Evolutionary conservation across 2,329 filamentous ascomycete species (phyloP).

Genomic region (Clonostachys sp.): DNA sequence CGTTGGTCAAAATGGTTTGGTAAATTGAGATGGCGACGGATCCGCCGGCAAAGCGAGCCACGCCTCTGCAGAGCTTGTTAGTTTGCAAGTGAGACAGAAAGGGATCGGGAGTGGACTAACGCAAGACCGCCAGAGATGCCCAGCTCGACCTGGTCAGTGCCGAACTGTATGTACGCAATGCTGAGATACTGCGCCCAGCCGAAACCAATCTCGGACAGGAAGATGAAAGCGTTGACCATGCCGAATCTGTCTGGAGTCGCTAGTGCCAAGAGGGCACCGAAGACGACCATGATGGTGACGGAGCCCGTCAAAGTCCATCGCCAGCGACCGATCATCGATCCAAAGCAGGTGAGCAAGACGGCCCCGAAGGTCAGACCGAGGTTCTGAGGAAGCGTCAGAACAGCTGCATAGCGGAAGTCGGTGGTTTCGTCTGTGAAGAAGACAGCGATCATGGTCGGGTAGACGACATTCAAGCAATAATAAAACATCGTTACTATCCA

Average conservation of each 20-base stretch:
- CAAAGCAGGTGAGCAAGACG: slow-evolving; percentile 30
- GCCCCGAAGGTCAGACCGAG: slow-evolving; percentile 37
- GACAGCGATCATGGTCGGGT: slow-evolving; percentile 46
- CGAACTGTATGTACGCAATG: slow-evolving; percentile 43
- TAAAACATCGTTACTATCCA: slow-evolving; percentile 41
- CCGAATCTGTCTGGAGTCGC: slow-evolving; percentile 35
- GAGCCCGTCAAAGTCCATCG: slow-evolving; percentile 38
- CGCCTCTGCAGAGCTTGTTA: slow-evolving; percentile 15
- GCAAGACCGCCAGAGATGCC: slow-evolving; percentile 49
- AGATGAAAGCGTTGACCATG: slow-evolving; percentile 40
- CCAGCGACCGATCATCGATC: slow-evolving; percentile 36
- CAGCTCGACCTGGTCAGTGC: slow-evolving; percentile 41
- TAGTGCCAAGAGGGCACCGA: slow-evolving; percentile 35
- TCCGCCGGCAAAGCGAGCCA: slow-evolving; percentile 35
- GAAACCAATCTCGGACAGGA: slow-evolving; percentile 36
- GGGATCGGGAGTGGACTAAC: slow-evolving; percentile 13
- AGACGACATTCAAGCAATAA: slow-evolving; percentile 39
- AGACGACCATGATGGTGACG: slow-evolving; percentile 39
- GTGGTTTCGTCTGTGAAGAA: slow-evolving; percentile 68
- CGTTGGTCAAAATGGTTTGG: slow-evolving; percentile 32
- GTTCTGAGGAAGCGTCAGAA: slow-evolving; percentile 49
- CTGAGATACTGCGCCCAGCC: slow-evolving; percentile 41
- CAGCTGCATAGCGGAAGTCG: slow-evolving; percentile 62
- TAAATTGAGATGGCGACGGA: slow-evolving; percentile 34
- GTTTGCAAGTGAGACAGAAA: too few relatives aligned